phyloP scores from a whole-genome alignment of 495 filamentous ascomycete species.

The Entonaema liquescens region DNA sequence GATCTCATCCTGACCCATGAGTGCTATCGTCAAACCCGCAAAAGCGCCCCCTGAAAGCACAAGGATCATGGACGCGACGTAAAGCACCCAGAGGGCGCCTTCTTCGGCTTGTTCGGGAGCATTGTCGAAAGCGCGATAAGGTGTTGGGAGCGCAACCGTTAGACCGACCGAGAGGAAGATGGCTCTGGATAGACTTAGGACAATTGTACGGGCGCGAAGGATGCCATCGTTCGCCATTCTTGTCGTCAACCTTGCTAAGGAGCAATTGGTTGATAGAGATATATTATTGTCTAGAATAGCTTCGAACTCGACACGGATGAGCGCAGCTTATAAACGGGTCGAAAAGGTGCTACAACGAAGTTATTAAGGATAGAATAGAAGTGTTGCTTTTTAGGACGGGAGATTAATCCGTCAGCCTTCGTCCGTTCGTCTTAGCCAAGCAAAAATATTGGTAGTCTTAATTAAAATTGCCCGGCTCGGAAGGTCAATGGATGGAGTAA shows the following conservation, averaged over 20 bases:
- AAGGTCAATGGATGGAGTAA: constrained; percentile 10
- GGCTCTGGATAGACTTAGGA: constrained; percentile 52
- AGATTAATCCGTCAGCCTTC: constrained; percentile 6
- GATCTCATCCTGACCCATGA: constrained; percentile 93
- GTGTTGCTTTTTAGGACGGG: neutral
- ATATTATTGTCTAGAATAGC: neutral
- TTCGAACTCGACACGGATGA: constrained; percentile 4
- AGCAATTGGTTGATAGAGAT: neutral
- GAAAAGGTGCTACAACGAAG: neutral
- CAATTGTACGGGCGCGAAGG: constrained; percentile 48
- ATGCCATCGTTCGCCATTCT: constrained; percentile 48
- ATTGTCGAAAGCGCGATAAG: constrained; percentile 43
- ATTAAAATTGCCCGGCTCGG: constrained; percentile 1
- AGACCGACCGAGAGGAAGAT: constrained; percentile 51
- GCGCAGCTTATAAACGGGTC: neutral
- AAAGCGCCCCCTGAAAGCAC: constrained; percentile 93
- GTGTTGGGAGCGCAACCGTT: constrained; percentile 48
- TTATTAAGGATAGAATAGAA: neutral
- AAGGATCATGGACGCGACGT: constrained; percentile 60
- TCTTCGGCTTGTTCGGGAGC: constrained; percentile 52
- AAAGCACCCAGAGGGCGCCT: constrained; percentile 56
- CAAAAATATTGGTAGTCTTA: constrained; percentile 5
- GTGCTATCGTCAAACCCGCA: constrained; percentile 92
- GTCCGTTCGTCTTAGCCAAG: neutral
- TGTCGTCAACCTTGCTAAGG: constrained; percentile 1